Evolutionary conservation across 768 basidiomycete genomes (phyloP).

Genomic region (Trametes elegans): DNA sequence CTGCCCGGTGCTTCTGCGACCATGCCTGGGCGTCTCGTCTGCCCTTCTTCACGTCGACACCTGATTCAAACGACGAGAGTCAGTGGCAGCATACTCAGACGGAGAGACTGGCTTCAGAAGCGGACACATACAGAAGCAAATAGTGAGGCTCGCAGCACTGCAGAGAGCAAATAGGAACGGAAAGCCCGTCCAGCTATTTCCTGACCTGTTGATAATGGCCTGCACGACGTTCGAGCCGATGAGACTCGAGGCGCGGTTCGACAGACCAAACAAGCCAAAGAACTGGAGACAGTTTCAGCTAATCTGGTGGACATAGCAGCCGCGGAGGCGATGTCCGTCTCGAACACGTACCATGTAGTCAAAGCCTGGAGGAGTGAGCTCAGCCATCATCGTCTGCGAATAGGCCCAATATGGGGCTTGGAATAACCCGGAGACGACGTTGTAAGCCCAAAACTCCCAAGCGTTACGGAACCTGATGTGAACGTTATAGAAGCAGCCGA

Average conservation of each 20-base stretch:
- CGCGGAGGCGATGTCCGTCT: constrained; percentile 33
- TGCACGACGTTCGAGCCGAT: constrained; percentile 86
- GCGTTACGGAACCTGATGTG: constrained; percentile 62
- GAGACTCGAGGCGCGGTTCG: constrained; percentile 83
- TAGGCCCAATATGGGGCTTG: constrained; percentile 88
- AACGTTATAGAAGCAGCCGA: neutral
- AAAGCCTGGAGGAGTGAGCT: constrained; percentile 83
- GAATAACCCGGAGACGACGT: constrained; percentile 76
- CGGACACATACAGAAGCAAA: constrained; percentile 59
- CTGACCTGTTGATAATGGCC: constrained; percentile 70
- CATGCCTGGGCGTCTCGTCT: constrained; percentile 39
- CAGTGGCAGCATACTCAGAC: neutral
- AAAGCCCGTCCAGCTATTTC: constrained; percentile 81
- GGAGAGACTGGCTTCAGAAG: neutral
- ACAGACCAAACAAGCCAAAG: constrained; percentile 84
- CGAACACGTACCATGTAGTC: constrained; percentile 75
- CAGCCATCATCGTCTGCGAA: constrained; percentile 86
- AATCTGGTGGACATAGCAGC: neutral
- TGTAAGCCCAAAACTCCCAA: constrained; percentile 92
- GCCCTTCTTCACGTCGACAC: constrained; percentile 38
- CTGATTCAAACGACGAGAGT: neutral
- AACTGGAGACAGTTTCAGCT: constrained; percentile 44
- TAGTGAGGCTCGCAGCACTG: constrained; percentile 59
- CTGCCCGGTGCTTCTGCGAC: constrained; percentile 31
- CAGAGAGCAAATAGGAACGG: constrained; percentile 81